Evolutionary conservation across 2,329 filamentous ascomycete genomes (phyloP).

Genomic region (Colletotrichum chrysophilum): DNA sequence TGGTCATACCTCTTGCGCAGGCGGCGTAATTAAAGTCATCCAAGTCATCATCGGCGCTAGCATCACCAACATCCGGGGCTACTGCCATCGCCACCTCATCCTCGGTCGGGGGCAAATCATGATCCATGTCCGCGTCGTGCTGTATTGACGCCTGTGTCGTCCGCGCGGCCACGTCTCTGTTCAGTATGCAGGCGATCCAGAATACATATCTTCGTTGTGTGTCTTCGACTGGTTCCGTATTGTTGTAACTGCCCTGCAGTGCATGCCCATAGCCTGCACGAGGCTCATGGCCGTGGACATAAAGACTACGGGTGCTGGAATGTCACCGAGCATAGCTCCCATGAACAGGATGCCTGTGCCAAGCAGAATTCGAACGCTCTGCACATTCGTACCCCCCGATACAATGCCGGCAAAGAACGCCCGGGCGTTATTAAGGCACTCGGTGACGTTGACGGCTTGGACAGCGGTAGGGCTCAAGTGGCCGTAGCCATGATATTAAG

Average conservation of each 20-base stretch:
- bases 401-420: background rate
- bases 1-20: too few species aligned
- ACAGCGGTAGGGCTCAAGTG: background rate
- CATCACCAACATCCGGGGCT: fast-evolving
- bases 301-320: background rate
- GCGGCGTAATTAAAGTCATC: background rate
- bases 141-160: background rate
- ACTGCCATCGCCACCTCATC: background rate
- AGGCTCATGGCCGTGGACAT: background rate
- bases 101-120: background rate
- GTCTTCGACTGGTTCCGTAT: background rate
- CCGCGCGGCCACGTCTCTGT: background rate
- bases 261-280: background rate
- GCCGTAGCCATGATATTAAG: background rate
- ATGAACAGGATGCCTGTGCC: background rate
- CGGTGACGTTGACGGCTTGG: background rate
- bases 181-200: background rate
- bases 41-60: background rate
- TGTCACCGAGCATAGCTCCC: background rate
- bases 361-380: background rate
- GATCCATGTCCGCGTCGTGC: background rate
- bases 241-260: background rate
- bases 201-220: background rate
- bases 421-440: background rate
- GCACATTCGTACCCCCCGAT: background rate